These are phyloP conservation scores for Penicillium diatomitis DNA, from an alignment of 495 filamentous ascomycete genomes.

Conservation along the genomic window DNA sequence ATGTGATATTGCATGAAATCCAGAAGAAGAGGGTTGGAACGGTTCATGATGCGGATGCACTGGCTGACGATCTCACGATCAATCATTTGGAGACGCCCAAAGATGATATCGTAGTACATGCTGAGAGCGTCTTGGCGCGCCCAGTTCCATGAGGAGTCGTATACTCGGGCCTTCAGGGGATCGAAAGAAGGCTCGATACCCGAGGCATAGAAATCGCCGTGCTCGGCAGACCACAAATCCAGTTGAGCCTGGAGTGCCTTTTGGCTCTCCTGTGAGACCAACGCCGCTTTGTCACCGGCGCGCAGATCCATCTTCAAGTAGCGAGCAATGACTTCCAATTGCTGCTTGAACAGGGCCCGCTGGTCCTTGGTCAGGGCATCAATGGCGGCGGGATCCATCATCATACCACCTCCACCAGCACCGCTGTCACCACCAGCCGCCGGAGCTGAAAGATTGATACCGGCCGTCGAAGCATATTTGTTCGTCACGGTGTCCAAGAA, in stretches of 20 bases:
- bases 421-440: conserved; percentile 66
- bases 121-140: conserved; percentile 90
- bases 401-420: conserved; percentile 68
- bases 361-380: conserved; percentile 97
- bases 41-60: conserved; percentile 99
- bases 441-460: conserved; percentile 75
- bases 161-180: conserved; percentile 84
- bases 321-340: conserved; percentile 86
- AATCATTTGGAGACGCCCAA: conserved; percentile 82
- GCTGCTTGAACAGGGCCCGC: conserved; percentile 88
- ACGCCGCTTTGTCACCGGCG: conserved; percentile 86
- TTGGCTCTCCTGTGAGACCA: conserved; percentile 73
- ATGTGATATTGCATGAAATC: conserved; percentile 99
- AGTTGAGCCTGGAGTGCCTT: conserved; percentile 83
- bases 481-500: conserved; percentile 80
- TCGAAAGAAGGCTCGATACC: conserved; percentile 95
- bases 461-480: conserved; percentile 80
- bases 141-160: conserved; percentile 99
- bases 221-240: conserved; percentile 90
- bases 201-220: conserved; percentile 89
- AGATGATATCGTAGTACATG: conserved; percentile 99
- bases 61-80: conserved; percentile 97
- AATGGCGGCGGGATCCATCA: conserved; percentile 97
- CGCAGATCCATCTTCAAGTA: conserved; percentile 96
- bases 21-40: conserved; percentile 86